These are phyloP conservation scores for Goffeauzyma gilvescens DNA, from an alignment of 768 basidiomycete genomes.

Conservation along the genomic window DNA sequence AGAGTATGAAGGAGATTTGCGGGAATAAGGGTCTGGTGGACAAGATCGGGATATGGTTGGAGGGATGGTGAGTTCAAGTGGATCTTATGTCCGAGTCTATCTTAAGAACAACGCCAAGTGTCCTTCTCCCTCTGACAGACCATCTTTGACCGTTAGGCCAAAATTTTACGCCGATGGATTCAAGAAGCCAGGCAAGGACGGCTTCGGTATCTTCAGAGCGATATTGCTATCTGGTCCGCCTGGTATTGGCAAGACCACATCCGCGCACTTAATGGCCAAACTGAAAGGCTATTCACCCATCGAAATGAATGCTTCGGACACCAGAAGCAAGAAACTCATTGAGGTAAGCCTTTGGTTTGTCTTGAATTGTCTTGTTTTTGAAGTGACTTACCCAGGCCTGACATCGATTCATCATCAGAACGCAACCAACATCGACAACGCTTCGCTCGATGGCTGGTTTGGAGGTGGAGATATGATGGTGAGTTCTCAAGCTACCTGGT, in stretches of 20 bases:
- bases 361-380: background rate
- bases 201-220: constrained; percentile 67
- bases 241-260: constrained; percentile 93
- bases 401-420: constrained; percentile 37
- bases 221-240: constrained; percentile 82
- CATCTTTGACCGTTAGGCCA: constrained; percentile 52
- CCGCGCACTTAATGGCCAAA: constrained; percentile 79
- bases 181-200: constrained; percentile 85
- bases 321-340: constrained; percentile 86
- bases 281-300: constrained; percentile 80
- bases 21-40: constrained; percentile 88
- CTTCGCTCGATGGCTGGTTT: constrained; percentile 64
- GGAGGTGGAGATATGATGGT: constrained; percentile 18
- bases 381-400: background rate
- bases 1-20: constrained; percentile 68
- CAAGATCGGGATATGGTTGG: constrained; percentile 68
- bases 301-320: constrained; percentile 89
- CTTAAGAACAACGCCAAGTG: background rate
- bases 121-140: constrained; percentile 1
- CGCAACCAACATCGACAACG: constrained; percentile 75
- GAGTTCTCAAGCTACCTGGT: constrained; percentile 2
- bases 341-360: constrained; percentile 41
- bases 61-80: constrained; percentile 50
- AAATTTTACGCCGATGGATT: constrained; percentile 53
- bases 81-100: background rate